Conservation (phyloP, 2,329 filamentous ascomycete species). For the Penicillium sp. region DNA sequence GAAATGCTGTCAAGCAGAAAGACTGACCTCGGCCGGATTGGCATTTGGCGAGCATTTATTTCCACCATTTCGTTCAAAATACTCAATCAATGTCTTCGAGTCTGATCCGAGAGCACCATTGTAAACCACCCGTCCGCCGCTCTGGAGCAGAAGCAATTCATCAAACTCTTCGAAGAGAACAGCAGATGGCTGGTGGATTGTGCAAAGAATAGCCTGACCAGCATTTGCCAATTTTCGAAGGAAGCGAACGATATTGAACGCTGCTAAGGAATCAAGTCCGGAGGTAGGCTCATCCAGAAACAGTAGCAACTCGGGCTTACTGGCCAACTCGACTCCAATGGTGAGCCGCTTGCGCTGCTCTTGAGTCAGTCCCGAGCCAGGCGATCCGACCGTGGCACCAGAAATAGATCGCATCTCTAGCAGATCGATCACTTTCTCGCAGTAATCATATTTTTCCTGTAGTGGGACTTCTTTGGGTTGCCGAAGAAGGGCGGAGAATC, state of each 20-base stretch:
- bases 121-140: slow-evolving; percentile 78
- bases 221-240: slow-evolving; percentile 65
- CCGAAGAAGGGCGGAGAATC: slow-evolving; percentile 65
- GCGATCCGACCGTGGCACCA: slow-evolving; percentile 61
- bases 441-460: slow-evolving; percentile 66
- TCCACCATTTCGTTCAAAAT: slow-evolving; percentile 66
- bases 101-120: slow-evolving; percentile 81
- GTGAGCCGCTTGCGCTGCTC: slow-evolving; percentile 69
- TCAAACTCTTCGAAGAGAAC: slow-evolving; percentile 88
- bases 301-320: slow-evolving; percentile 60
- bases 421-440: slow-evolving; percentile 66
- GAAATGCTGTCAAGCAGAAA: neutral
- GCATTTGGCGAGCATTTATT: slow-evolving; percentile 59
- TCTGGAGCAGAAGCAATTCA: slow-evolving; percentile 72
- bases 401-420: slow-evolving; percentile 68
- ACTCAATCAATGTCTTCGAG: slow-evolving; percentile 66
- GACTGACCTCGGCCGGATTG: slow-evolving; percentile 64
- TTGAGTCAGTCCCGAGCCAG: slow-evolving; percentile 60
- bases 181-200: slow-evolving; percentile 86
- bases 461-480: slow-evolving; percentile 58
- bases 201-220: slow-evolving; percentile 85
- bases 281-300: slow-evolving; percentile 65
- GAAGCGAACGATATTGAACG: slow-evolving; percentile 64
- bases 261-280: slow-evolving; percentile 67
- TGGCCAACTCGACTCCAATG: slow-evolving; percentile 62